Evolutionary conservation across 192 early-diverging fungal genomes (phyloP), one percentile per base, ranked within the genome.

Genomic region (Powellomyces hirtus): DNA sequence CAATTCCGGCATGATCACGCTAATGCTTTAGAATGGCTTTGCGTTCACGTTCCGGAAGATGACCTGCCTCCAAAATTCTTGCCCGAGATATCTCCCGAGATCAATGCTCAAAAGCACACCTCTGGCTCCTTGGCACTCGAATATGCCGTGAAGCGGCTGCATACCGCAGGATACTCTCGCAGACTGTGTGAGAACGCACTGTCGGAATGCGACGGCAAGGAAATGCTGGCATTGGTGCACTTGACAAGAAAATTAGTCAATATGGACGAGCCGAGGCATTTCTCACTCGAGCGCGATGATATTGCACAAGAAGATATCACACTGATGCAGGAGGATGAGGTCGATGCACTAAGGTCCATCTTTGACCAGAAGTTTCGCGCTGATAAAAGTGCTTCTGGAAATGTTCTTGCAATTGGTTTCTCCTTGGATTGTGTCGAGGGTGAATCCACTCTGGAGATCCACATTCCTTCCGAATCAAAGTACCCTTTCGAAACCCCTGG

Each of bases 31-130:
- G 89, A 96, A 58, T 96, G 94, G 94, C 83, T 97, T 42, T 90
- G 89, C 83, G 79, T 93, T 18, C 89, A 97, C 75, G 89, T 97
- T 18, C 93, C 94, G 11, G 94, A 97, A 62, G 91, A 92, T 72
- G 94, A 88, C 75, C 59, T 85, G 18, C 88, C 83, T 30, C 51
- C 70, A 10, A 70, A 72, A 22, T 87, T 86, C 49, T 64, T 82
- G 44, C 81, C 20, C 79, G 76, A 38, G 80, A 84, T 56, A 81
- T 79, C 18, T 50, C 77, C 81, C 2, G 81, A 74, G 0, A 84
- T 88, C 63, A 80, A 72, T 37, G 81, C 78, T 8, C 74, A 76
- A 44, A 74, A 60, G 10, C 84, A 88, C 37, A 87, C 76, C 7
- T 68, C 77, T 0, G 69, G 70, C 18, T 63, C 81, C 2, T 78